Percentiles rank a stretch among this genome's conserved stretches.
phyloP scores from a whole-genome alignment of 345 rosid genomes.

The Clausena lansium region DNA sequence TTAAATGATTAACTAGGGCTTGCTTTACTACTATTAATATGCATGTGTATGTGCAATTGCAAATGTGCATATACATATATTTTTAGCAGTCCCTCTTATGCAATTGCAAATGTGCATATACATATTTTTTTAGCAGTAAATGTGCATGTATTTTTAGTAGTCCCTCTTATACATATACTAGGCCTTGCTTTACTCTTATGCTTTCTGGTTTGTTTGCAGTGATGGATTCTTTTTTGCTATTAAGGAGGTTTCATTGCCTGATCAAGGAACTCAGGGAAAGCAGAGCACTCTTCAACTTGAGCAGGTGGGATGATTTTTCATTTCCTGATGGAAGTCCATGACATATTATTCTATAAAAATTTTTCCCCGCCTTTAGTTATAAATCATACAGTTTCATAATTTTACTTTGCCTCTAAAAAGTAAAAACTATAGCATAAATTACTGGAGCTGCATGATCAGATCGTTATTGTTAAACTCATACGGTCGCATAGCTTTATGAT shows the following conservation, averaged over 20 bases:
- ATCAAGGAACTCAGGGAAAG: conserved; percentile 72
- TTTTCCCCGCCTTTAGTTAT: not conserved
- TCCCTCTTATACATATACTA: too few relatives aligned
- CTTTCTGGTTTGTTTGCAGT: conserved; percentile 34
- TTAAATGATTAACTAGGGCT: not conserved
- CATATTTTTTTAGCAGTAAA: too few relatives aligned
- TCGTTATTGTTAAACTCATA: too few relatives aligned
- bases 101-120: too few relatives aligned
- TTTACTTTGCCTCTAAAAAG: too few relatives aligned
- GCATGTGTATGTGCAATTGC: not conserved
- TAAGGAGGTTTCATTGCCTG: conserved; percentile 82
- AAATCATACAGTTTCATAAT: not conserved
- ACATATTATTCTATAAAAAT: not conserved
- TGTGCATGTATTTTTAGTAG: too few relatives aligned
- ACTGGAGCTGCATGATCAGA: too few relatives aligned
- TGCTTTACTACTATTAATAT: not conserved
- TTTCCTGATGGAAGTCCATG: not conserved
- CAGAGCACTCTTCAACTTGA: conserved; percentile 78
- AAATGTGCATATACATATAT: not conserved
- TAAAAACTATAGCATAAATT: not conserved
- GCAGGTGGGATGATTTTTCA: conserved; percentile 41
- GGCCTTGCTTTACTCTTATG: too few relatives aligned
- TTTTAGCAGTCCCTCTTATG: not conserved
- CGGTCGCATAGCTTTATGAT: too few relatives aligned
- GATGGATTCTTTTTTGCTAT: conserved; percentile 84